Evolutionary conservation across 2,329 filamentous ascomycete species (phyloP), one percentile per base, ranked within the genome.

Genomic region (Fusarium ambrosium): DNA sequence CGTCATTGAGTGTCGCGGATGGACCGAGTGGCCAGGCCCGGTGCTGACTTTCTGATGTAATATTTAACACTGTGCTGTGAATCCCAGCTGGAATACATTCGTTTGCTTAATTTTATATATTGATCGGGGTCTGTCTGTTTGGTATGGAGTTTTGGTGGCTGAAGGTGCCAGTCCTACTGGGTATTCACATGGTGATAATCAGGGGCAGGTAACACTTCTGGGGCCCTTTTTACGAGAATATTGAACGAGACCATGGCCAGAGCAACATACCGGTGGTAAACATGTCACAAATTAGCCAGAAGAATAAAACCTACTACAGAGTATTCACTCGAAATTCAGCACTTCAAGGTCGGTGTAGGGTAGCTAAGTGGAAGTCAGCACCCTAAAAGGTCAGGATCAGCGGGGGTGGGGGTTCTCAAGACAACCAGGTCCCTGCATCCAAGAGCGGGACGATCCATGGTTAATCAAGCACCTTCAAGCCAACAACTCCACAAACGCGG

Each of bases 401-500:
- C 45, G 62, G 48, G 45, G 62, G 62, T 41, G 62, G 62, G 48
- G 48, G 24, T 27, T 37, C 20, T 51, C n/a, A 62, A 39, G 43
- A 32, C 48, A 32, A 29, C 48, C 48, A 32, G 41, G 36, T 56
- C 48, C 62, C 62, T 56, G 62, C 48, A 64, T 64, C 48, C 29
- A 41, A 14, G 36, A 29, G 48, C 62, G 48, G 62, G 62, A 64
- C n/a, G 62, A 64, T 64, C 62, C 22, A 48, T 48, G 8, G 43
- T 24, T 48, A 48, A 48, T 36, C 29, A 18, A 34, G 43, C 60
- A 53, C 14, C 60, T 62, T 32, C 60, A 39, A 51, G 41, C 29
- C 59, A 53, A 36, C 58, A 62, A 41, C 59, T 53, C 59, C 59
- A 63, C 22, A 59, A 68, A 43, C 62, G 48, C 48, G 24, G 48